Evolutionary conservation across 495 filamentous ascomycete species (phyloP).

Genomic region (Hypomontagnella submonticulosa): DNA sequence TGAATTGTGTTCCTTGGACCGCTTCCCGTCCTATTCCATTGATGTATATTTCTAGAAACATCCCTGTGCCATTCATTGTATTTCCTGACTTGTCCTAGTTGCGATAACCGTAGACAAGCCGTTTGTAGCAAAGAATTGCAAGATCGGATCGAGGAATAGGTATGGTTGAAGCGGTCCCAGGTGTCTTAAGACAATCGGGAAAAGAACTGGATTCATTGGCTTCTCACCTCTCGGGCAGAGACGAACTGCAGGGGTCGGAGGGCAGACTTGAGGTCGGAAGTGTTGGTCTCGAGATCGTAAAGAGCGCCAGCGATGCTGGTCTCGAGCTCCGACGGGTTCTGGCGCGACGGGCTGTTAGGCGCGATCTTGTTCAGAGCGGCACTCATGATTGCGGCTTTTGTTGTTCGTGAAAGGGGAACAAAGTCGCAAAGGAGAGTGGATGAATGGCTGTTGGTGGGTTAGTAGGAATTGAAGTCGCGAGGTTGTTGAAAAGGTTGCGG

Average conservation of each 20-base stretch:
- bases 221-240: constrained; percentile 96
- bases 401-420: constrained; percentile 29
- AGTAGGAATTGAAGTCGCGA: constrained; percentile 28
- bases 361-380: constrained; percentile 95
- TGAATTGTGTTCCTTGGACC: constrained; percentile 65
- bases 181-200: constrained; percentile 26
- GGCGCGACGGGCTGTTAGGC: constrained; percentile 90
- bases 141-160: constrained; percentile 54
- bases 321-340: constrained; percentile 95
- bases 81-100: constrained; percentile 21
- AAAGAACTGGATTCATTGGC: constrained; percentile 43
- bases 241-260: constrained; percentile 97
- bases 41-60: constrained; percentile 49
- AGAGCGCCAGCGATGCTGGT: constrained; percentile 92
- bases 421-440: constrained; percentile 34
- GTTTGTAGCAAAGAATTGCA: constrained; percentile 25
- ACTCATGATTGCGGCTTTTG: constrained; percentile 59
- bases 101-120: constrained; percentile 31
- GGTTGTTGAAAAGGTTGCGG: constrained; percentile 17
- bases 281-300: constrained; percentile 98
- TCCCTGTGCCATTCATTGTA: constrained; percentile 40
- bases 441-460: constrained; percentile 19
- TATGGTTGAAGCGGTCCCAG: constrained; percentile 45
- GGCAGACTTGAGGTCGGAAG: constrained; percentile 90
- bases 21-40: constrained; percentile 77